Evolutionary conservation across 345 rosid species (phyloP).

Genomic region (Cardamine occulta): DNA sequence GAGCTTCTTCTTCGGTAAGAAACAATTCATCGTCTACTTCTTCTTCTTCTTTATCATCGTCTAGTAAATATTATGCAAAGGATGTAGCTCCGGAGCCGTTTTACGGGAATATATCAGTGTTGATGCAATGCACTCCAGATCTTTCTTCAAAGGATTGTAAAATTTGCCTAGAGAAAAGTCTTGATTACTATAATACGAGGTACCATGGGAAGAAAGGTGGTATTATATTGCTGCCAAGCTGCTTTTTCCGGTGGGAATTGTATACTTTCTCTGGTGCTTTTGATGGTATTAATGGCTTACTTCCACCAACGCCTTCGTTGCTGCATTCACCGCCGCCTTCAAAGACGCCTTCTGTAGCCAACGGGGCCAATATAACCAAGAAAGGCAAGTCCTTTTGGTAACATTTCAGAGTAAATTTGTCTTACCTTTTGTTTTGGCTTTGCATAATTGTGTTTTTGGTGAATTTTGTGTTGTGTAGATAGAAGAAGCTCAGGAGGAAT

Average conservation of each 20-base stretch:
- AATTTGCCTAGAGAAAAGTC: slow-evolving; percentile 6
- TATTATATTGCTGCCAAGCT: slow-evolving; percentile 35
- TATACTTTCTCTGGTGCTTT: slow-evolving; percentile 30
- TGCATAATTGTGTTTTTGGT: not conserved
- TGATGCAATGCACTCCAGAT: slow-evolving; percentile 42
- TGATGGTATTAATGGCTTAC: not conserved
- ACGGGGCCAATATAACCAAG: not conserved
- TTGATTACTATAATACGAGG: not conserved
- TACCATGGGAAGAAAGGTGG: slow-evolving; percentile 30
- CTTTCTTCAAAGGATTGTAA: slow-evolving; percentile 30
- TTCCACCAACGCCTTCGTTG: not conserved
- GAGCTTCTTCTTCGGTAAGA: slow-evolving; percentile 7
- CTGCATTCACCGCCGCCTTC: not conserved
- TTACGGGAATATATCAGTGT: slow-evolving; percentile 14
- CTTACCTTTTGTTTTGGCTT: not conserved
- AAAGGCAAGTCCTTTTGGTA: slow-evolving; percentile 12
- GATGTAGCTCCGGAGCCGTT: not conserved
- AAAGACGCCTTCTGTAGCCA: not conserved
- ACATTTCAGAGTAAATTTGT: not conserved
- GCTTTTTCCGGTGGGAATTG: slow-evolving; percentile 45
- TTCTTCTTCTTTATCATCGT: slow-evolving; percentile 20
- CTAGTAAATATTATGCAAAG: slow-evolving; percentile 27
- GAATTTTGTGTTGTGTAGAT: slow-evolving; percentile 13
- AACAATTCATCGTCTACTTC: slow-evolving; percentile 5
- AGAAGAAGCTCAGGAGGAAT: not conserved